phyloP scores from a whole-genome alignment of 1,284 basidiomycete genomes.

The Pseudozyma thailandica region DNA sequence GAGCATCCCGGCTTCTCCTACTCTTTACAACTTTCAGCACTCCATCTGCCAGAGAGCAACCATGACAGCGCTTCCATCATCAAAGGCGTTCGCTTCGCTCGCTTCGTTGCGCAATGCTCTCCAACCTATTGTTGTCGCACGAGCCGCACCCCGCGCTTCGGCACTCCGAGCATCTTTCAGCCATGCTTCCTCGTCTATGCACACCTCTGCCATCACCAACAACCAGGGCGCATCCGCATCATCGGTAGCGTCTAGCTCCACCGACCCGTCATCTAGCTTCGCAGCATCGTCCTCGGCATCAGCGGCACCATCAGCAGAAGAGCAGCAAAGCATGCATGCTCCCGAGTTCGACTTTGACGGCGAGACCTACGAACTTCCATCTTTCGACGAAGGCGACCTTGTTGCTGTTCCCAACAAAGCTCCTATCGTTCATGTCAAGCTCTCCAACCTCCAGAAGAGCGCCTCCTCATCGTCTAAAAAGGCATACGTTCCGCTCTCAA shows the following conservation, averaged over 20 bases:
- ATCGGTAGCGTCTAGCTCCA: constrained; percentile 3
- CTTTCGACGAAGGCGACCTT: constrained; percentile 39
- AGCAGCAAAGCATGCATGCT: constrained; percentile 20
- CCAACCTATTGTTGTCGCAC: constrained; percentile 23
- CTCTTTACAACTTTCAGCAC: neutral
- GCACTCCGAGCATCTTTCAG: constrained; percentile 1
- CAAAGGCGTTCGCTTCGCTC: constrained; percentile 27
- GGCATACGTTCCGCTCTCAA: constrained; percentile 76
- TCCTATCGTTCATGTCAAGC: constrained; percentile 48
- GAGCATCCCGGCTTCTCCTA: neutral
- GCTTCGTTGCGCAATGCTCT: constrained; percentile 33
- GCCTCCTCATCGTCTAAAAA: neutral
- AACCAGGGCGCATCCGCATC: constrained; percentile 8
- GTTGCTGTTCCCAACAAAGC: constrained; percentile 46
- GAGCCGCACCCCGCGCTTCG: constrained; percentile 15
- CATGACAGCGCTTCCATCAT: constrained; percentile 27
- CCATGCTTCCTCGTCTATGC: constrained; percentile 29
- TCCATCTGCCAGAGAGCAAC: neutral
- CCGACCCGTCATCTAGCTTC: constrained; percentile 5
- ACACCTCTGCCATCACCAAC: constrained; percentile 18
- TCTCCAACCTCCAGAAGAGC: constrained; percentile 37
- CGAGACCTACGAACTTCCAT: constrained; percentile 26
- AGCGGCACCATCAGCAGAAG: constrained; percentile 8
- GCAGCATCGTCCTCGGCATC: constrained; percentile 10
- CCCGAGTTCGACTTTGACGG: constrained; percentile 40